Base-by-base conservation (phyloP, 108 stramenopile species). In the Nitzschia sp. region DNA sequence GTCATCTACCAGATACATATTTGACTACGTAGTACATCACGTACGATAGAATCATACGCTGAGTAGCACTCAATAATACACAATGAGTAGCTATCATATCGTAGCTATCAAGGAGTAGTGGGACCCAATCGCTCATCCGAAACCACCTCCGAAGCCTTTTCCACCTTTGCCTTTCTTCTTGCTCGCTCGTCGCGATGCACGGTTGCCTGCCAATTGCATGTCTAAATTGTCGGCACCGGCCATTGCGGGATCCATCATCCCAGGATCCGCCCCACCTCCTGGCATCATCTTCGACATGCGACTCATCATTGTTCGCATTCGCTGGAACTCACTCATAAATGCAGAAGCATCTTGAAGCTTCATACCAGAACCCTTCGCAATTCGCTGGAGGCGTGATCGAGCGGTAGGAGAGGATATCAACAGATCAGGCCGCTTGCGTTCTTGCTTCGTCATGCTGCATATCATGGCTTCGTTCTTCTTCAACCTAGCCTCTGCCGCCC, bases 291-390 rank as follows among this genome's bases (percentile, higher is more conserved):
- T 97, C 32, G 88, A 81, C 97, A 97, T 97, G 21, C 93, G 79
- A 59, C 89, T 91, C 82, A 98, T 98, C 93, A 96, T 96, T 9
- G 94, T 93, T 82, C 87, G 73, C 97, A 98, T 98, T 70, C 86
- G 80, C 72, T 96, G 95, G 65, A 98, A 98, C 77, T 98, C 97
- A 51, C 83, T 81, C 70, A 96, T 88, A 81, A 98, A 96, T 33
- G 66, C 66, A 48, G 77, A 33, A 6, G 86, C 92, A 47, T 92
- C 93, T 23, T 92, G 80, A 26, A 94, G 77, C 27, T 59, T 27
- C 36, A 74, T 60, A 1, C 92, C 95, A 3, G 92, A 90, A 19
- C 90, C 95, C 58, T 83, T 90, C 8, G 97, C 87, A 59, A 97
- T 94, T 32, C 96, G 83, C 31, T 66, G 61, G 49, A 95, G 66